phyloP scores from a whole-genome alignment of 148 eudicot species.

The Vaccinium corymbosum region DNA sequence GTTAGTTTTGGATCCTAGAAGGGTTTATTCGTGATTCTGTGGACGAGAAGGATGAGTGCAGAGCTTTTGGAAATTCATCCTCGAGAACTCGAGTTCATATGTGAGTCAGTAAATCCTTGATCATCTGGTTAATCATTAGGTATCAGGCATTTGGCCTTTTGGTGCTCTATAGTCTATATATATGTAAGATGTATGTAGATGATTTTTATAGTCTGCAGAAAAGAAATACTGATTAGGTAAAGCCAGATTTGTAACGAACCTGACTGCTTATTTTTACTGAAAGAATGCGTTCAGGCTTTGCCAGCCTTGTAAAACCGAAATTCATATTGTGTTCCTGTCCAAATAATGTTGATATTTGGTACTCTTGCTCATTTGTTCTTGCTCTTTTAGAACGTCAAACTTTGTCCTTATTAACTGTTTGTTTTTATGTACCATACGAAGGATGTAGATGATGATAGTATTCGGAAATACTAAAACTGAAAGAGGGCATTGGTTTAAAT shows the following conservation, averaged over 20 bases:
- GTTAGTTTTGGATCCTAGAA: constrained; percentile 10
- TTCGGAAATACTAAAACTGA: background rate
- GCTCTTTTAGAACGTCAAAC: background rate
- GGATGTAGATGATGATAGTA: background rate
- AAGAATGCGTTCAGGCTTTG: background rate
- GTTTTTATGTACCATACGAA: background rate
- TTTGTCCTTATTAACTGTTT: background rate
- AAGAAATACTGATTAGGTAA: background rate
- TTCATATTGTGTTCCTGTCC: background rate
- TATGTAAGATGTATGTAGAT: background rate
- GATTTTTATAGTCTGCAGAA: background rate
- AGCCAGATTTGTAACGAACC: background rate
- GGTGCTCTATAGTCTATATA: background rate
- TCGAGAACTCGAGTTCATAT: constrained; percentile 47
- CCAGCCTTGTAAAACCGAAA: background rate
- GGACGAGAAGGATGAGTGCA: constrained; percentile 37
- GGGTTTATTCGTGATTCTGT: constrained; percentile 6
- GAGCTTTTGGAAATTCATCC: constrained; percentile 60
- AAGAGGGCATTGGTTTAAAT: background rate
- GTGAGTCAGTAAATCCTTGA: constrained; percentile 28
- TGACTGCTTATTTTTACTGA: background rate
- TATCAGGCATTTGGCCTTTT: background rate
- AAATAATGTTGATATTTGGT: background rate
- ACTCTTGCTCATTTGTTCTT: background rate
- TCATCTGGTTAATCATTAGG: constrained; percentile 5